Base-by-base conservation (phyloP, 495 filamentous ascomycete genomes). In the Aspergillus ostianus region DNA sequence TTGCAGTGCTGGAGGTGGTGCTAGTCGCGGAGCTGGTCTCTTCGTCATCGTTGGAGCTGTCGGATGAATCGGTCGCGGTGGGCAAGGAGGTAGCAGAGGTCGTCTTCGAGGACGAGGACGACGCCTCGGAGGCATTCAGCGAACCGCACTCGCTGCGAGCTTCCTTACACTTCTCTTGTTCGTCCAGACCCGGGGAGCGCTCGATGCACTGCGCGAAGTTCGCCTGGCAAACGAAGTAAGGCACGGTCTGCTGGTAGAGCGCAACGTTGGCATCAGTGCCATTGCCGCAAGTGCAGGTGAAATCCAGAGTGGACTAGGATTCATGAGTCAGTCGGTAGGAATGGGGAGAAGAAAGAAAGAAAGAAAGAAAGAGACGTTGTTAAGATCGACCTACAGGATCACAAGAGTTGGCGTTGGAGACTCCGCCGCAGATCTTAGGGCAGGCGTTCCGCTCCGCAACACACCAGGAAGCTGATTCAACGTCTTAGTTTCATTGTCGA, bases 191-290 rank as follows among this genome's bases (percentile, higher is more conserved):
- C 68, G 59, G 77, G 72, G 68, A 82, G 69, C 45, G 70, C 57
- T 62, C 44, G 62, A 84, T 78, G 72, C 85, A 88, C 60, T 82
- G 70, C 49, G 55, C 67, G 59, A 67, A 82, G 64, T 73, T 80
- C 26, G 65, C 67, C 47, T 79, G 51, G 75, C 85, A 88, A 65
- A 82, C 77, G 67, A 74, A 80, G 73, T 77, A 84, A 47, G 85
- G 85, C 32, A 87, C 69, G 26, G 82, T 85, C 65, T 80, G 67
- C 36, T 67, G 49, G 73, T 84, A 88, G 55, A 69, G 67, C 26
- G 69, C 65, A 61, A 85, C 76, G 64, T 85, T 76, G 63, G 85
- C 83, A 8, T 53, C 59, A 19, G 68, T 77, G 53, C 79, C 82
- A 65, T 84, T 79, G 56, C 57, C 45, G 75, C 85, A 88, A 30